Evolutionary conservation across 2,329 filamentous ascomycete genomes (phyloP), one percentile per base, ranked within the genome.

Genomic region (Alternaria atra): DNA sequence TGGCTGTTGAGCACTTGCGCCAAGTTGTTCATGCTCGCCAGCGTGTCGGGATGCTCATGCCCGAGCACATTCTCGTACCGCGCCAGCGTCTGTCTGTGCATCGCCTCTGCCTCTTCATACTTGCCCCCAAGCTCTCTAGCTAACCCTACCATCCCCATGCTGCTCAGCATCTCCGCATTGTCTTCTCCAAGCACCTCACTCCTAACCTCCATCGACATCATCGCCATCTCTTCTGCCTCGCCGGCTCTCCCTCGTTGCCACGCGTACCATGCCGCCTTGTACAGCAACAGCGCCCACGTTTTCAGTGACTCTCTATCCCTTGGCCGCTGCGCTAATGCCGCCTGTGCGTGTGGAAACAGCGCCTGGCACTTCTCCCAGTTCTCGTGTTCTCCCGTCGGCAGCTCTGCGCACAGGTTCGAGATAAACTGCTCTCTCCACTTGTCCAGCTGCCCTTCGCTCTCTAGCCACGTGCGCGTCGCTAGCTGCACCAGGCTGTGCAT

Each of bases 361-460:
- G 27, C 27, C 27, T 29, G 27, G 27, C 27, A 29, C 8, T 6
- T 8, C 8, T 6, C 27, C 77, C 74, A 79, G 55, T 75, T 80
- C 37, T 73, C 58, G 52, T 74, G 73, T 0, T 73, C 7, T 46
- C 69, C 65, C 1, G 42, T 65, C n/a, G 75, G 78, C 20, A 20
- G 20, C 20, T 20, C 20, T 20, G 20, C 20, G 20, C 20, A 20
- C 20, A 20, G 20, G 20, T 20, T 20, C 20, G 20, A 20, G 20
- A 20, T 20, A 20, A 20, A 20, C 20, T 20, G 20, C 20, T 20
- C 2, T 2, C 20, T 20, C 20, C 20, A 20, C 20, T 20, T 20
- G 20, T 20, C 20, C 20, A 20, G 20, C 20, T 20, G 20, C 20
- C 20, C 20, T 20, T 20, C 20, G 20, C 2, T 20, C 20, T 20